Evolutionary conservation across 257 asterid genomes (phyloP), one percentile per base, ranked within the genome.

Genomic region (Plectranthus barbatus): DNA sequence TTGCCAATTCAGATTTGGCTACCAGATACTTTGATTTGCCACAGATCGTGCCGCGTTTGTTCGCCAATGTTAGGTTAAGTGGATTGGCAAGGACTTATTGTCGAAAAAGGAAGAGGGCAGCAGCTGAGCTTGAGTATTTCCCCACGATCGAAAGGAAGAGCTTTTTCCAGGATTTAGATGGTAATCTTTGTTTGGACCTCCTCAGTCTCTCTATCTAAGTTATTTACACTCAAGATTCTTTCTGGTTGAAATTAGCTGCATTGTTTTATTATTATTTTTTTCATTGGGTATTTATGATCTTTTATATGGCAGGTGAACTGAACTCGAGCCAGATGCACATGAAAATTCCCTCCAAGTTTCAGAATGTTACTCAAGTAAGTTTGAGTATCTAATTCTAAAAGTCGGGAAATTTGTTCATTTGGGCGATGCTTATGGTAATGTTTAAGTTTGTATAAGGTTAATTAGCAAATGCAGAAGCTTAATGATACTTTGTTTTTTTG

Each of bases 101-200:
- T 60, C 78, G 87, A 53, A 86, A 78, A 69, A 63, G 85, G 82
- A 90, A 78, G 83, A 76, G 86, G 63, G 21, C 21, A 66, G 42
- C 49, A 12, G 57, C 45, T 56, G 85, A 69, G 8, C 47, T 29
- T 49, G 84, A 68, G 36, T 40, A 42, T 44, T 56, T 77, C n/a
- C 53, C 69, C 15, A 60, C 19, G 18, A 54, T 13, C 50, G 68
- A 62, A 58, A 79, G 40, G 80, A 74, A 69, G 73, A 41, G 60
- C 11, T 2, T 14, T 56, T 58, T 52, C 50, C 65, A 61, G 34
- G 37, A 55, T 39, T 46, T 65, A 36, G 26, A 54, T 51, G 87
- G 91, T 81, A 64, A 37, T 29, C 9, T 0, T 34, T 9, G 9
- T 41, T 41, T 41, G 4, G 12, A 11, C 31, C 20, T 46, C 15